Evolutionary conservation across 2,329 filamentous ascomycete species (phyloP).

Genomic region (Pseudogymnoascus sp.): DNA sequence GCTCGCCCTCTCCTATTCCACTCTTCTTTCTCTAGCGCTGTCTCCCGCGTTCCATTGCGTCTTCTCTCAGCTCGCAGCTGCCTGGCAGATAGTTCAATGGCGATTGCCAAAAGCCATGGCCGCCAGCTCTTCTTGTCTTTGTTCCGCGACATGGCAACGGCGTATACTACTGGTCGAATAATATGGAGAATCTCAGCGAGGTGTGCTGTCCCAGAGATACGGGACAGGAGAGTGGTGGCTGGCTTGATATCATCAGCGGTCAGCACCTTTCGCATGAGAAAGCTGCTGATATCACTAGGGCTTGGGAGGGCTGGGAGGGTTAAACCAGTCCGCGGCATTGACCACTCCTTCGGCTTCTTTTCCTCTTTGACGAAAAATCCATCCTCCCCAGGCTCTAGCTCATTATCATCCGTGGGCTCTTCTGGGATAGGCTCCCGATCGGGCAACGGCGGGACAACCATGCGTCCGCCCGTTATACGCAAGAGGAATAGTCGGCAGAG

Average conservation of each 20-base stretch:
- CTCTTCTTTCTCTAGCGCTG: conserved; percentile 82
- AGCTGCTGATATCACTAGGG: conserved; percentile 73
- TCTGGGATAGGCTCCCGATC: conserved; percentile 73
- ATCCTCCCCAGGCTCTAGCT: conserved; percentile 35
- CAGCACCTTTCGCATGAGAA: conserved; percentile 81
- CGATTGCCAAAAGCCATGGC: conserved; percentile 82
- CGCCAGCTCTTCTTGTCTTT: conserved; percentile 76
- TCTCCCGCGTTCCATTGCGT: conserved; percentile 50
- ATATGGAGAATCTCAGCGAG: conserved; percentile 89
- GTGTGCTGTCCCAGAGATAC: conserved; percentile 63
- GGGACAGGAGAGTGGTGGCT: conserved; percentile 76
- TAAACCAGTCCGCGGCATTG: conserved; percentile 89
- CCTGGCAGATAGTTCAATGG: conserved; percentile 80
- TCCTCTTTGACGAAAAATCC: conserved; percentile 32
- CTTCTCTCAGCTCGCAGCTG: conserved; percentile 60
- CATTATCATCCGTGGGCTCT: conserved; percentile 37
- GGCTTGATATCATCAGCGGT: conserved; percentile 96
- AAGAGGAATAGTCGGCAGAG: conserved; percentile 73
- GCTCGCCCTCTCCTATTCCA: conserved; percentile 81
- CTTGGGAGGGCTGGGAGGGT: conserved; percentile 77
- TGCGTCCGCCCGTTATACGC: conserved; percentile 73
- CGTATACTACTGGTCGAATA: conserved; percentile 79
- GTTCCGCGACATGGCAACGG: conserved; percentile 61
- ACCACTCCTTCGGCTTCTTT: conserved; percentile 53
- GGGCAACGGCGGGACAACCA: conserved; percentile 76